phyloP scores from a whole-genome alignment of 1,284 basidiomycete genomes.

The Cutaneotrichosporon daszewskae region DNA sequence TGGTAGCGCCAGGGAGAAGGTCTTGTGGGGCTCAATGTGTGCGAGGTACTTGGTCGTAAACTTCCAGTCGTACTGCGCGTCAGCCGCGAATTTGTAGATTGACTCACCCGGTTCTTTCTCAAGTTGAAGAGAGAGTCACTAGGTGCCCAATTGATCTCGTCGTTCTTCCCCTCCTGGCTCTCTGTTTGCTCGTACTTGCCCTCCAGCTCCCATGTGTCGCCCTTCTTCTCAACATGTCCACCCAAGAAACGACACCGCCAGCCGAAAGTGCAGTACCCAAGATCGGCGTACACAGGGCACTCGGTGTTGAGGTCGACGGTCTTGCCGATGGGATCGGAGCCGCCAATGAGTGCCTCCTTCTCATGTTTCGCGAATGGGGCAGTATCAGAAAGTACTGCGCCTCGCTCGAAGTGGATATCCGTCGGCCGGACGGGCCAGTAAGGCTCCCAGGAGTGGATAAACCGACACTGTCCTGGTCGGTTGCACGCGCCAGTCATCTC shows the following conservation, averaged over 20 bases:
- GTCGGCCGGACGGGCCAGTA: constrained; percentile 72
- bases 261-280: constrained; percentile 77
- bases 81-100: neutral
- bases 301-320: constrained; percentile 29
- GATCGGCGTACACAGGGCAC: constrained; percentile 69
- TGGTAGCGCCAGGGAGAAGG: constrained; percentile 25
- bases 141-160: constrained; percentile 70
- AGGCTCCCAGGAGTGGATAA: constrained; percentile 67
- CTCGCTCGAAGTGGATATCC: constrained; percentile 61
- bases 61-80: constrained; percentile 55
- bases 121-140: constrained; percentile 57
- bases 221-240: constrained; percentile 55
- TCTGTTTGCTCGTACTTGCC: constrained; percentile 58
- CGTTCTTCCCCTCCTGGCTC: constrained; percentile 58
- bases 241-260: constrained; percentile 88
- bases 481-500: constrained; percentile 31
- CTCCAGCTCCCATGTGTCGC: constrained; percentile 39
- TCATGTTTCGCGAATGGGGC: constrained; percentile 45
- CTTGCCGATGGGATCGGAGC: constrained; percentile 27
- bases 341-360: constrained; percentile 14
- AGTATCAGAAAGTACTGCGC: constrained; percentile 47
- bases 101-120: constrained; percentile 60
- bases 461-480: constrained; percentile 55
- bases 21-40: constrained; percentile 53
- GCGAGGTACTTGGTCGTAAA: constrained; percentile 64